Conservation (phyloP, 306 rosid species). For the Fragaria iinumae region DNA sequence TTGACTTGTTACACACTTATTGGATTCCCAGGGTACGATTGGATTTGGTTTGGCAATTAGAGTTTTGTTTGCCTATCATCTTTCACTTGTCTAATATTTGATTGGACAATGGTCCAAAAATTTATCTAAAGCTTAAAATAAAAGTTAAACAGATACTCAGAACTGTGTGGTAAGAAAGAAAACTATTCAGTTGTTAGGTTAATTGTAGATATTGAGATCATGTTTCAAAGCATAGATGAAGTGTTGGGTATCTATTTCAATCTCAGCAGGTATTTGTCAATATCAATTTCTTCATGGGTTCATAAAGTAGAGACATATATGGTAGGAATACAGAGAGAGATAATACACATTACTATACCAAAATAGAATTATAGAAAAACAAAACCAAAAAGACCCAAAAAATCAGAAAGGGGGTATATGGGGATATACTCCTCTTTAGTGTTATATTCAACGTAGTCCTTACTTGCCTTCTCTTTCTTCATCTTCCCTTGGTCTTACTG, state of each 20-base stretch:
- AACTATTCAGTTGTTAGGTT: background rate
- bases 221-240: constrained; percentile 11
- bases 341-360: constrained; percentile 57
- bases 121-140: background rate
- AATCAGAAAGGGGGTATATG: constrained; percentile 41
- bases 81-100: too few species aligned
- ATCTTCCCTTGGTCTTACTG: constrained; percentile 65
- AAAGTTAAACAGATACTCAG: background rate
- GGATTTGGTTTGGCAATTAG: background rate
- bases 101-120: background rate
- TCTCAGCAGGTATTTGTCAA: constrained; percentile 42
- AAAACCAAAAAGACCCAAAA: constrained; percentile 39
- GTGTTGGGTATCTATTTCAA: constrained; percentile 41
- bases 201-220: background rate
- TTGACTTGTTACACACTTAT: background rate
- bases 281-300: constrained; percentile 40
- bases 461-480: constrained; percentile 54
- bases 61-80: background rate
- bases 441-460: constrained; percentile 18
- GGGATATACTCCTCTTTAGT: constrained; percentile 43
- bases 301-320: constrained; percentile 36
- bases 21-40: background rate
- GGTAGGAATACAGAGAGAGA: constrained; percentile 25
- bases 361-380: constrained; percentile 21
- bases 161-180: background rate